phyloP scores from a whole-genome alignment of 2,329 filamentous ascomycete genomes.

The Basipetospora chlamydospora region DNA sequence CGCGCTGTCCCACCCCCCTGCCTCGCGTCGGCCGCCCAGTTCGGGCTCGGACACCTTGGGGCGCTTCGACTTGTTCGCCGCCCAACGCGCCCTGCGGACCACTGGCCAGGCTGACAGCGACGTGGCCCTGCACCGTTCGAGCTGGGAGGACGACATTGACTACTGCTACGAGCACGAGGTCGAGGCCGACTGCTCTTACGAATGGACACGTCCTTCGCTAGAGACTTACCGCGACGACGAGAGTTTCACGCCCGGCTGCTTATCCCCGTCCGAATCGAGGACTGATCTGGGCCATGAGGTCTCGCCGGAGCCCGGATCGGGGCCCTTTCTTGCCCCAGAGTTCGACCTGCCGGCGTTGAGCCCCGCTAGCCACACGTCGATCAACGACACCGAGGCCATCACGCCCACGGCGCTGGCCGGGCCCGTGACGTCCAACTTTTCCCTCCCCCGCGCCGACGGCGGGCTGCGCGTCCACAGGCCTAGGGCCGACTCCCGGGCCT shows the following conservation, averaged over 20 bases:
- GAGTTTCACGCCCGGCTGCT: slow-evolving; percentile 7
- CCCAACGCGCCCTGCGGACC: slow-evolving; percentile 2
- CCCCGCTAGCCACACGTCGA: slow-evolving; percentile 12
- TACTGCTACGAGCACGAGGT: slow-evolving; percentile 57
- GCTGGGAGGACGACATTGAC: slow-evolving; percentile 56
- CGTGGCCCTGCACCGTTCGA: slow-evolving; percentile 25
- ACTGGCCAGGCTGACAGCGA: slow-evolving; percentile 13
- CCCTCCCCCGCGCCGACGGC: slow-evolving; percentile 27
- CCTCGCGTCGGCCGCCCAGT: slow-evolving; percentile 23
- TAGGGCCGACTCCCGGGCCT: slow-evolving; percentile 29
- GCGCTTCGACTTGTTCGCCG: slow-evolving; percentile 22
- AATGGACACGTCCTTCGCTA: slow-evolving; percentile 45
- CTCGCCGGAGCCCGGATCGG: slow-evolving; percentile 3
- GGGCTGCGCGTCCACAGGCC: slow-evolving; percentile 12
- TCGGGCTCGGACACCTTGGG: slow-evolving; percentile 39
- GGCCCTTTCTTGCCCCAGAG: slow-evolving; percentile 1
- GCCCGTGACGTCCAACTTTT: slow-evolving; percentile 33
- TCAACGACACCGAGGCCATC: slow-evolving; percentile 24
- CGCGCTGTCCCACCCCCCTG: slow-evolving; percentile 6
- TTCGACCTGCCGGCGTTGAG: slow-evolving; percentile 12
- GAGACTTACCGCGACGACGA: slow-evolving; percentile 20
- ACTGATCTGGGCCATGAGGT: not conserved
- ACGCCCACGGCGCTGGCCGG: slow-evolving; percentile 24
- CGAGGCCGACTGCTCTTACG: slow-evolving; percentile 51
- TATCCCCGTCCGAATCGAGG: slow-evolving; percentile 2